phyloP scores from a whole-genome alignment of 2,329 filamentous ascomycete species.

The Paradendryphiella salina region DNA sequence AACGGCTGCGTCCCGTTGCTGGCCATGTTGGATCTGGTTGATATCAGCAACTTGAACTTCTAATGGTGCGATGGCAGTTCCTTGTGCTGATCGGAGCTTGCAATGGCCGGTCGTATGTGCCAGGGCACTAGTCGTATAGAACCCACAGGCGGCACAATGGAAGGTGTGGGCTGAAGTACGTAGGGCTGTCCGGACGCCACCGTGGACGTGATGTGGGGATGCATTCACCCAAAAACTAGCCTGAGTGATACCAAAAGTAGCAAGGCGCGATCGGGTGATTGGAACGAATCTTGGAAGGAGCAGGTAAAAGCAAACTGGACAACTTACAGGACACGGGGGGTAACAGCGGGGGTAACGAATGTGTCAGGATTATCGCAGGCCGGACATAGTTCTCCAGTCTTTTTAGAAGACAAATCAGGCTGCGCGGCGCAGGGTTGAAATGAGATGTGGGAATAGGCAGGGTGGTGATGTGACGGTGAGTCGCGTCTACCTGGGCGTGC shows the following conservation, averaged over 20 bases:
- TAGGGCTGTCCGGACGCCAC: neutral
- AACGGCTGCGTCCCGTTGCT: constrained; percentile 22
- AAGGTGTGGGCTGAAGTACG: neutral
- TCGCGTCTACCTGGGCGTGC: constrained; percentile 21
- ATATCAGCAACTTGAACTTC: neutral
- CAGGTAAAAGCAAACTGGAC: neutral
- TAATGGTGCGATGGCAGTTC: neutral
- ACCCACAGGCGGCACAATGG: neutral
- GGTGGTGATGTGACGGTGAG: neutral
- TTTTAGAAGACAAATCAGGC: neutral
- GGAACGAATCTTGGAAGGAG: neutral
- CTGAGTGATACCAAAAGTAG: constrained; percentile 3
- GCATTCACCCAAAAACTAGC: constrained; percentile 6
- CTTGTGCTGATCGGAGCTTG: neutral
- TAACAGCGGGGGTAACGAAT: neutral
- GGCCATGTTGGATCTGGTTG: constrained; percentile 26
- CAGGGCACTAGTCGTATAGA: neutral
- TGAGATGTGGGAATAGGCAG: neutral
- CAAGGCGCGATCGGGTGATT: constrained; percentile 4
- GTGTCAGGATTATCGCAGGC: neutral
- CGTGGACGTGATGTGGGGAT: neutral
- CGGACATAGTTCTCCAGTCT: constrained; percentile 1
- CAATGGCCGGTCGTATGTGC: neutral
- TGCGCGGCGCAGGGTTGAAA: neutral
- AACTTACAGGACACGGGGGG: constrained; percentile 1